Evolutionary conservation across 1,139 yeast species (phyloP).

Genomic region (Kurtzmaniella natalensis): DNA sequence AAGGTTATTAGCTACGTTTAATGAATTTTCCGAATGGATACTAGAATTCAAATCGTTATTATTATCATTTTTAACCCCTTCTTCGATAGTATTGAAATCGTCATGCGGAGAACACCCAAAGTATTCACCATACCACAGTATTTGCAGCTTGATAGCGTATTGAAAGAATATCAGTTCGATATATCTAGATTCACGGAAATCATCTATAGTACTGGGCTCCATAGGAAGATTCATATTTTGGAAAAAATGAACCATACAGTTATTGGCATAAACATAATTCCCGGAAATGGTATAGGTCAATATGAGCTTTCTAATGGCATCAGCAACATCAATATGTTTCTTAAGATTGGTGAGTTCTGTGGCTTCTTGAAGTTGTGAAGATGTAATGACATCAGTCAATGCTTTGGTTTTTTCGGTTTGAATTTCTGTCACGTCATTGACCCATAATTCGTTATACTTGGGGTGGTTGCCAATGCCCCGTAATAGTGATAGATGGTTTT

Average conservation of each 20-base stretch:
- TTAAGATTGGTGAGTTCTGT: neutral
- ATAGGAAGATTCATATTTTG: conserved; percentile 12
- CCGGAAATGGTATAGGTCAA: conserved; percentile 1
- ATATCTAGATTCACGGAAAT: conserved; percentile 14
- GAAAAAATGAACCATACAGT: conserved; percentile 1
- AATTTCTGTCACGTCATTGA: neutral
- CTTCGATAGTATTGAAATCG: neutral
- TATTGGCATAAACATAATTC: conserved; percentile 2
- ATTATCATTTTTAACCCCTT: too few species aligned
- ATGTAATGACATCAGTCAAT: neutral
- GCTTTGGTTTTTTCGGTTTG: neutral
- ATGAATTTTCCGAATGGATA: neutral
- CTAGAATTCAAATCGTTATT: too few species aligned
- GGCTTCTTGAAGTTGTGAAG: neutral
- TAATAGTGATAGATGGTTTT: conserved; percentile 11
- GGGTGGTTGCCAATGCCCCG: conserved; percentile 8
- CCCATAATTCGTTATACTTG: conserved; percentile 10
- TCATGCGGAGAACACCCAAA: conserved; percentile 1
- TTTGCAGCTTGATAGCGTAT: conserved; percentile 12
- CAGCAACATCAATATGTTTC: neutral
- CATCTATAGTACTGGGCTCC: conserved; percentile 14
- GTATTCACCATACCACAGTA: conserved; percentile 3
- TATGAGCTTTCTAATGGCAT: neutral
- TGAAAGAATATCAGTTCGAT: conserved; percentile 19
- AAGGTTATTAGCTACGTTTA: neutral